Base-by-base conservation (phyloP, 2,329 filamentous ascomycete genomes). In the Cladosporium sp. region DNA sequence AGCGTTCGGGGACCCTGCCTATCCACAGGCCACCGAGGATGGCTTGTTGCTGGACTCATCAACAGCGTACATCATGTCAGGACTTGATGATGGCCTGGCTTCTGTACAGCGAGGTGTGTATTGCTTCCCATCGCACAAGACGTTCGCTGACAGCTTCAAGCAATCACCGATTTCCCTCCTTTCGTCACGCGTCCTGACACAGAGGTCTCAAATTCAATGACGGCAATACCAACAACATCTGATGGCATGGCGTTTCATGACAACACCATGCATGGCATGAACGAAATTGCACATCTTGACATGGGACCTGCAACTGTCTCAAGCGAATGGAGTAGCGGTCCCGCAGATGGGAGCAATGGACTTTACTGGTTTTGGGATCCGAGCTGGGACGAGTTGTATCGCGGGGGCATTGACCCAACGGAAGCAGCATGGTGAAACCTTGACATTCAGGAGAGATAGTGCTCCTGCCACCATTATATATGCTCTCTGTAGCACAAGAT, bases 361-460 rank as follows among this genome's bases (percentile, higher is more conserved):
- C n/a, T 58, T 7, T 37, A 35, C 22, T 56, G 57, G 57, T 58
- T 56, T 25, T 58, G 57, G 57, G 51, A 58, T 32, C 22, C 57
- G 8, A 32, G 19, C n/a, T 58, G 50, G 57, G 57, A 56, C 48
- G 19, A 55, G 34, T n/a, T 53, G 39, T 45, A 56, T 9, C 8
- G 28, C 9, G 28, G 12, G 3, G 9, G 8, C 2, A 10, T 32
- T 32, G 28, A 7, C 3, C 8, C 28, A 7, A 3, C 28, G 28
- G 9, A 32, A 10, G 8, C 8, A 32, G 2, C 28, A 9, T 9
- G 3, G 12, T 7, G 9, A 5, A 7, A 32, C 28, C 3, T 5
- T 10, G 28, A 2, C 28, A 32, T n/a, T n/a, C n/a, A n/a, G n/a
- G n/a, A n/a, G n/a, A n/a, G n/a, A n/a, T n/a, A n/a, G n/a, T n/a